Percentiles rank a stretch among this genome's conserved stretches.
phyloP scores from a whole-genome alignment of 495 filamentous ascomycete genomes.

The Penicillium coffeae region DNA sequence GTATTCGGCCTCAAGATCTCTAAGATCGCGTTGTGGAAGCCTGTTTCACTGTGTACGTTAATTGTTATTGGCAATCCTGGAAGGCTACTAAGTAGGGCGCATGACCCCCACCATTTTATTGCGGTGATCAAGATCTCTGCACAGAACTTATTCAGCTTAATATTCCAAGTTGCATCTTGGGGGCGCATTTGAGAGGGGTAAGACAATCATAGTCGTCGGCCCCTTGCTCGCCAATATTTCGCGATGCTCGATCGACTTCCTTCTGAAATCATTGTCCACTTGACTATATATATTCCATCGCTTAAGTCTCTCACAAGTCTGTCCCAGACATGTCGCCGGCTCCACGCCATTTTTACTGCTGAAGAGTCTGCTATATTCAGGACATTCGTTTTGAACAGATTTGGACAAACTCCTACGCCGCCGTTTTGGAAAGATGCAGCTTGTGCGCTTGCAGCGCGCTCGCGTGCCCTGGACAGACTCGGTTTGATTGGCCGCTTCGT shows the following conservation, averaged over 20 bases:
- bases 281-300: conserved; percentile 50
- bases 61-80: too few species aligned
- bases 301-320: conserved; percentile 46
- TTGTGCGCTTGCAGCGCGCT: conserved; percentile 54
- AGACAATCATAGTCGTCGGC: too few species aligned
- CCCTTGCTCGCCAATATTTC: background rate
- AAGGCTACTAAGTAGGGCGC: too few species aligned
- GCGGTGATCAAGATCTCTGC: too few species aligned
- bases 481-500: conserved; percentile 55
- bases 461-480: conserved; percentile 56
- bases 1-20: background rate
- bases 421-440: conserved; percentile 50
- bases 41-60: background rate
- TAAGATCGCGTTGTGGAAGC: too few species aligned
- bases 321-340: conserved; percentile 45
- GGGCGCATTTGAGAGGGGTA: too few species aligned
- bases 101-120: too few species aligned
- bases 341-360: conserved; percentile 46
- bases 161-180: too few species aligned
- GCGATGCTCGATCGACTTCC: conserved; percentile 52
- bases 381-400: conserved; percentile 50
- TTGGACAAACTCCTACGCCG: conserved; percentile 41
- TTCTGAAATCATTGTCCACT: conserved; percentile 56
- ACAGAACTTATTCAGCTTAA: too few species aligned
- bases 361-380: conserved; percentile 55